phyloP scores from a whole-genome alignment of 2,329 filamentous ascomycete species.

The Coniella vitis region DNA sequence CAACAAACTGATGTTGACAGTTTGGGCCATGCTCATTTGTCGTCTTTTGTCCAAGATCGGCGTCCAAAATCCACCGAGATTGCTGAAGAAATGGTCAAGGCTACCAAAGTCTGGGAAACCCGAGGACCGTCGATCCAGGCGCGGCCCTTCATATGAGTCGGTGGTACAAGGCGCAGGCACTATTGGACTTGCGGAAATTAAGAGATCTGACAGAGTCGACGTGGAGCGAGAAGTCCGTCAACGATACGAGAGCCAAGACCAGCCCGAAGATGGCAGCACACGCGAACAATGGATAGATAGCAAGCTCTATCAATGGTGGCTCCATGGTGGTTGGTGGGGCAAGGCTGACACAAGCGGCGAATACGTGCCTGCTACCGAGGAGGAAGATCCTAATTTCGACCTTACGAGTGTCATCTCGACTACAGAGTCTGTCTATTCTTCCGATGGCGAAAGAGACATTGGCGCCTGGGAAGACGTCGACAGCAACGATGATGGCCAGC shows the following conservation, averaged over 20 bases:
- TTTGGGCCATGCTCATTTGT: conserved; percentile 48
- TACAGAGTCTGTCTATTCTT: conserved; percentile 26
- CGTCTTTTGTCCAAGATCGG: conserved; percentile 52
- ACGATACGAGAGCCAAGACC: conserved; percentile 25
- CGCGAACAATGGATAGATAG: conserved; percentile 64
- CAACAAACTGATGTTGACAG: conserved; percentile 54
- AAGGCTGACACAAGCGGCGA: conserved; percentile 74
- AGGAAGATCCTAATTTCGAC: conserved; percentile 34
- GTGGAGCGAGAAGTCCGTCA: conserved; percentile 73
- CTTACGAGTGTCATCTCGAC: conserved; percentile 74
- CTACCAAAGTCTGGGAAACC: conserved; percentile 25
- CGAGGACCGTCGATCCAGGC: conserved; percentile 14
- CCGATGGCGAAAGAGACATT: conserved; percentile 20
- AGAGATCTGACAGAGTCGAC: conserved; percentile 61
- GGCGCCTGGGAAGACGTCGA: conserved; percentile 37
- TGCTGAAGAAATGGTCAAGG: conserved; percentile 49
- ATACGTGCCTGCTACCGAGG: conserved; percentile 58
- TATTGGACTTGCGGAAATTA: conserved; percentile 36
- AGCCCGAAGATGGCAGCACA: conserved; percentile 30
- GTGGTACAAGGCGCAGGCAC: conserved; percentile 41
- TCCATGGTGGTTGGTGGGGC: conserved; percentile 77
- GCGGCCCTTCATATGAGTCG: conserved; percentile 41
- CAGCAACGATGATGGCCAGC: conserved; percentile 41
- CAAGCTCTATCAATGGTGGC: conserved; percentile 79
- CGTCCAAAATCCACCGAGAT: conserved; percentile 55